phyloP scores from a whole-genome alignment of 257 asterid species.

The Euphrasia confusa region DNA sequence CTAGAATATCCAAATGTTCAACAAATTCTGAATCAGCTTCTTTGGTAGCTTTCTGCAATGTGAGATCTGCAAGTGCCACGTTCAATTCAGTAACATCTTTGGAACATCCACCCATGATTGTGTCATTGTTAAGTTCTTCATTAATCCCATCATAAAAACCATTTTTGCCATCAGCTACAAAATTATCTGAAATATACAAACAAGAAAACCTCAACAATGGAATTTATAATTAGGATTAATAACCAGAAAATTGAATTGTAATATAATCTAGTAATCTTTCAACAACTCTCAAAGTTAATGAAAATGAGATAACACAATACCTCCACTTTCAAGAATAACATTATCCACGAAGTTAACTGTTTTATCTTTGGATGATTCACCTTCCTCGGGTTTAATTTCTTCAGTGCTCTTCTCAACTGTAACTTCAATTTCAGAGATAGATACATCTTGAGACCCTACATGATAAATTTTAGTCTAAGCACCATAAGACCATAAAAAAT shows the following conservation, averaged over 20 bases:
- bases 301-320: neutral
- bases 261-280: neutral
- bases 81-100: slow-evolving; percentile 11
- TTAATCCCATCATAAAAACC: slow-evolving; percentile 18
- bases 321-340: slow-evolving; percentile 17
- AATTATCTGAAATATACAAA: slow-evolving; percentile 4
- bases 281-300: neutral
- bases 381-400: slow-evolving; percentile 7
- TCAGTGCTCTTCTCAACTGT: slow-evolving; percentile 9
- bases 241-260: neutral
- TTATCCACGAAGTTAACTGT: slow-evolving; percentile 10
- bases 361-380: neutral
- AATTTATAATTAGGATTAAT: neutral
- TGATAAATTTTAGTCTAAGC: neutral
- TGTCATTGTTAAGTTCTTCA: slow-evolving; percentile 12
- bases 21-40: slow-evolving; percentile 7
- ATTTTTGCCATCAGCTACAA: slow-evolving; percentile 11
- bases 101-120: neutral
- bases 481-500: neutral
- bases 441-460: slow-evolving; percentile 10
- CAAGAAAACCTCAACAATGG: neutral
- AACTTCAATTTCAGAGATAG: slow-evolving; percentile 8
- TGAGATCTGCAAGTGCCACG: slow-evolving; percentile 10
- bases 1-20: neutral
- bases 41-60: slow-evolving; percentile 7